Base-by-base conservation (phyloP, 2,329 filamentous ascomycete species). In the Aspergillus novofumigatus region DNA sequence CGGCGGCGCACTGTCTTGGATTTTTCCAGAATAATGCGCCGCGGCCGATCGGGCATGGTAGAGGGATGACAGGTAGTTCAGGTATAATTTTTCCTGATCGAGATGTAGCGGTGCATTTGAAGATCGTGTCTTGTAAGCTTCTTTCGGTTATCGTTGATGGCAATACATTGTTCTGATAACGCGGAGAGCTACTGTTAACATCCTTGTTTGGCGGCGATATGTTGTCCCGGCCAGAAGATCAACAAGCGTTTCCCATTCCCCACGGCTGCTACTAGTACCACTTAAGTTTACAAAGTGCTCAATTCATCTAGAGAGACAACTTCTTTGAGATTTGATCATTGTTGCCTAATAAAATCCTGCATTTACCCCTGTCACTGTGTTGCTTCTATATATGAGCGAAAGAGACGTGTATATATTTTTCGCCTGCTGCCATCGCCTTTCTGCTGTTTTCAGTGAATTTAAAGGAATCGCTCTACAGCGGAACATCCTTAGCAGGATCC, bases 401-500 rank as follows among this genome's bases (percentile, higher is more conserved):
- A 17, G 3, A 38, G 32, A 7, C 32, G 50, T 47, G 44, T 45
- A 52, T 54, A 50, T 25, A 23, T 32, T 20, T 21, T 52, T 21
- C 41, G 28, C 28, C 17, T 11, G 29, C 42, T 44, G 14, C 21
- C 1, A n/a, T 32, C 10, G 9, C 29, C 25, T 53, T 14, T 44
- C 35, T 35, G 1, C 20, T 35, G 17, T 29, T 41, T 49, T 6
- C 41, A 11, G 2, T 23, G 17, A 10, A 17, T 38, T 38, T 11
- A 20, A 20, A 23, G 23, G 5, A 6, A 26, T 14, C 4, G 20
- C 26, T 56, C 53, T 62, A 69, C 53, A 66, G 56, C 50, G 65
- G 64, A 51, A 64, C 66, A 52, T 71, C 67, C 32, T 62, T 65
- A 20, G 65, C 69, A 14, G 83, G 84, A 69, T 86, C 83, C 84